Evolutionary conservation across 352 stramenopile species (phyloP), one percentile per base, ranked within the genome.

Genomic region (Globisporangium cylindrosporum): DNA sequence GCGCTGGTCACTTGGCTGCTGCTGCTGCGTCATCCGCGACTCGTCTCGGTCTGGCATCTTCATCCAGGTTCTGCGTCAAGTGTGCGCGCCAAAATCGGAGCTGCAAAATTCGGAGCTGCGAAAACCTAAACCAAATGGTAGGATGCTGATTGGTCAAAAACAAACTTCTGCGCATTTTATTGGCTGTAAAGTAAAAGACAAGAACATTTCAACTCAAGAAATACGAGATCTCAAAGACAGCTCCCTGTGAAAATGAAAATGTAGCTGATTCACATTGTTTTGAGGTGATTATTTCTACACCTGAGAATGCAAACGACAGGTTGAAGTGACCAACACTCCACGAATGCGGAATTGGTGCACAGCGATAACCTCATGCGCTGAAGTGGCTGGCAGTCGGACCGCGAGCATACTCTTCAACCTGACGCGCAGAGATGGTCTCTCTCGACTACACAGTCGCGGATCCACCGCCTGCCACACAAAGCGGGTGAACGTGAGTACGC

Each of bases 1-100:
- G 54, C 27, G 41, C 27, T 15, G 55, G 25, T 70, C 65, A n/a
- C n/a, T 56, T 20, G 18, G 22, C 25, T 70, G 49, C 46, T 46
- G 59, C 27, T 18, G 41, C 29, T 27, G 60, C 10, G 14, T 5
- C 51, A 32, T 59, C 54, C 24, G 53, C 53, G 53, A 59, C 34
- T 46, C 12, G 22, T 67, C 53, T 54, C 20, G 43, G 7, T 54
- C 24, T 18, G 58, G 10, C 36, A 54, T 15, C 27, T 43, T 60
- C 29, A 43, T 60, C 2, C 20, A 27, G 29, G 18, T 60, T 43
- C 29, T 60, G 34, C 18, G 9, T 27, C 15, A 59, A 59, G 12
- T 59, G 27, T 15, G 15, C 25, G 53, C 53, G 15, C 51, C 51
- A 59, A 41, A 59, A 48, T 20, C 22, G 22, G 22, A 24, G 22